Base-by-base conservation (phyloP, 169 alveolate species). In the Plasmodium adleri region DNA sequence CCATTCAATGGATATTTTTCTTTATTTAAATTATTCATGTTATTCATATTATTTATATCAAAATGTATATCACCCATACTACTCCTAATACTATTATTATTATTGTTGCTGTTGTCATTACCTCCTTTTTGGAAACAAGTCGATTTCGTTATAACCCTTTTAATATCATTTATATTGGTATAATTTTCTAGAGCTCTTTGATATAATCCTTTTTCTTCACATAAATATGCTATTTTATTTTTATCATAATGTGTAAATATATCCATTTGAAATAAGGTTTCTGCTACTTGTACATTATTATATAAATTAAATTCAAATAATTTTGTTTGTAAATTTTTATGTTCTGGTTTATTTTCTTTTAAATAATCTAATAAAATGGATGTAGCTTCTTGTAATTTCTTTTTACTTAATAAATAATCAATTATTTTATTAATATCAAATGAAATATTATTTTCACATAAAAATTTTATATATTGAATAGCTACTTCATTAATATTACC, bases 251-350 rank as follows among this genome's bases (percentile, higher is more conserved):
- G 98, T 43, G 99, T 97, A 92, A 98, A 97, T 56, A 96, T 97
- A 60, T 90, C 94, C 92, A 89, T 83, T 64, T 83, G 91, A 88
- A 80, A 86, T 26, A 74, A 52, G 2, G 89, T 72, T 67, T 78
- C 88, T 20, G 88, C 94, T 71, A 75, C 86, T 70, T 80, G 92
- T 2, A 70, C 74, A 71, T 97, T 99, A 72, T 97, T 97, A 93
- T 95, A 93, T 62, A 99, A 93, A 92, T 98, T 99, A 74, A 98
- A 95, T 91, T 98, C 99, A 70, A 99, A 95, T 62, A 99, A 97
- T 90, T 98, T 97, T 28, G 99, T 99, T 95, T 99, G 99, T 43
- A 98, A 96, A 87, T 96, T 98, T 26, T 98, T 99, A 88, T 99
- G 99, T 94, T 98, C 99, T 22, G 99, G 99, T 92, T 95, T 96